Percentiles rank a stretch among this genome's conserved stretches.
Conservation (phyloP, 257 asterid genomes). For the Thymus quinquecostatus region DNA sequence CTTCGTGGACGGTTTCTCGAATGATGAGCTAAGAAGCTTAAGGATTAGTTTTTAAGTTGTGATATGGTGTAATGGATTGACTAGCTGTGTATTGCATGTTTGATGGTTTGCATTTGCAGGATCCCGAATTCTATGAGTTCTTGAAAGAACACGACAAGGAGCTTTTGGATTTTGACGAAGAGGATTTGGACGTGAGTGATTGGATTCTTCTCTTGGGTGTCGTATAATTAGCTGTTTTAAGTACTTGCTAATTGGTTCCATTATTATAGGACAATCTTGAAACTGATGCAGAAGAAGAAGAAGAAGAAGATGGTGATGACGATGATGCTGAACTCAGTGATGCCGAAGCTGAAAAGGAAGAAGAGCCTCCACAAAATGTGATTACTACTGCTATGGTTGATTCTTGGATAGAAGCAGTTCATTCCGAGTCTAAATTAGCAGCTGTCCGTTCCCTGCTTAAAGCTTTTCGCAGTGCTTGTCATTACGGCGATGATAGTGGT, state of each 20-base stretch:
- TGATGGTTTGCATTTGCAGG: conserved; percentile 51
- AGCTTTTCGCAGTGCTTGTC: conserved; percentile 89
- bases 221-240: conserved; percentile 9
- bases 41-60: conserved; percentile 3
- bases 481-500: conserved; percentile 85
- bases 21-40: background rate
- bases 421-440: conserved; percentile 57
- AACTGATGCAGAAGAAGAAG: conserved; percentile 46
- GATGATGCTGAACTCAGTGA: conserved; percentile 36
- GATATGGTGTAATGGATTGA: background rate
- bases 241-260: conserved; percentile 18
- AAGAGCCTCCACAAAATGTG: conserved; percentile 51
- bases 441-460: conserved; percentile 79
- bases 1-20: background rate
- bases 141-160: conserved; percentile 83
- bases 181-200: conserved; percentile 67
- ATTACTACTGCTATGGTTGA: conserved; percentile 86
- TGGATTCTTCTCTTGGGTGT: conserved; percentile 6
- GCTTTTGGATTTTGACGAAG: conserved; percentile 78
- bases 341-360: conserved; percentile 42
- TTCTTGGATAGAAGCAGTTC: conserved; percentile 71
- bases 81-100: conserved; percentile 3
- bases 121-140: conserved; percentile 86
- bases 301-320: conserved; percentile 41
- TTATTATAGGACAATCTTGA: conserved; percentile 49